Percentiles rank a stretch among this genome's conserved stretches.
Evolutionary conservation across 2,329 filamentous ascomycete species (phyloP).

Genomic region (Xylaria sp.): DNA sequence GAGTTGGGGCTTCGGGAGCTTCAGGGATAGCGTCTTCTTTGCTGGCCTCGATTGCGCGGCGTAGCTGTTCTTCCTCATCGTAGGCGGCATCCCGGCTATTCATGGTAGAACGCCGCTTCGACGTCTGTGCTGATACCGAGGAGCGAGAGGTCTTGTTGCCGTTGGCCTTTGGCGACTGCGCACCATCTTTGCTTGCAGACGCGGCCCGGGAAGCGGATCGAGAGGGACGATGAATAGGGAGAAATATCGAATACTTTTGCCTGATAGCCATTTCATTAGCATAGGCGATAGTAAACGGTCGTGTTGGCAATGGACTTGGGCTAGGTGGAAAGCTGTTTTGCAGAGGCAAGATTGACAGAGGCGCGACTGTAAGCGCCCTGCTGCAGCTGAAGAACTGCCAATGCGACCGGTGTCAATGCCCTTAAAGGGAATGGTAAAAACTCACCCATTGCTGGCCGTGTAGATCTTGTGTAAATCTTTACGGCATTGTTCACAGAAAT

Average conservation of each 20-base stretch:
- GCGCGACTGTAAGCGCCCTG: slow-evolving; percentile 30
- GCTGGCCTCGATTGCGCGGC: slow-evolving; percentile 91
- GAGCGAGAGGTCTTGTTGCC: slow-evolving; percentile 60
- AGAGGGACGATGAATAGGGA: slow-evolving; percentile 61
- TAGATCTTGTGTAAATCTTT: slow-evolving; percentile 88
- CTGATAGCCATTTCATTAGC: slow-evolving; percentile 50
- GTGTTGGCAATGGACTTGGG: slow-evolving; percentile 10
- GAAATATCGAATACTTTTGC: slow-evolving; percentile 68
- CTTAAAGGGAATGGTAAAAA: slow-evolving; percentile 12
- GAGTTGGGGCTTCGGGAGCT: slow-evolving; percentile 55
- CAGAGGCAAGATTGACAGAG: slow-evolving; percentile 31
- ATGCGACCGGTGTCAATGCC: slow-evolving; percentile 19
- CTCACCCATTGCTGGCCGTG: slow-evolving; percentile 83
- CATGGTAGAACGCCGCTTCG: slow-evolving; percentile 93
- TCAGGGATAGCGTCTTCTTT: slow-evolving; percentile 72
- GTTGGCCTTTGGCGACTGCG: slow-evolving; percentile 56
- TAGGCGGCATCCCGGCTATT: slow-evolving; percentile 95
- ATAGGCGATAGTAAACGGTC: slow-evolving; percentile 9
- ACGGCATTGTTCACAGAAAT: slow-evolving; percentile 94
- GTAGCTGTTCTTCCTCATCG: slow-evolving; percentile 88
- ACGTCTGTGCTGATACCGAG: slow-evolving; percentile 54
- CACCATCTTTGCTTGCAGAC: slow-evolving; percentile 66
- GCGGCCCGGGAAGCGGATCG: slow-evolving; percentile 62
- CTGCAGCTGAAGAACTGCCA: slow-evolving; percentile 29
- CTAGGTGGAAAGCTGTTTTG: slow-evolving; percentile 26